phyloP scores from a whole-genome alignment of 2,329 filamentous ascomycete genomes.

The Alternaria viburni region DNA sequence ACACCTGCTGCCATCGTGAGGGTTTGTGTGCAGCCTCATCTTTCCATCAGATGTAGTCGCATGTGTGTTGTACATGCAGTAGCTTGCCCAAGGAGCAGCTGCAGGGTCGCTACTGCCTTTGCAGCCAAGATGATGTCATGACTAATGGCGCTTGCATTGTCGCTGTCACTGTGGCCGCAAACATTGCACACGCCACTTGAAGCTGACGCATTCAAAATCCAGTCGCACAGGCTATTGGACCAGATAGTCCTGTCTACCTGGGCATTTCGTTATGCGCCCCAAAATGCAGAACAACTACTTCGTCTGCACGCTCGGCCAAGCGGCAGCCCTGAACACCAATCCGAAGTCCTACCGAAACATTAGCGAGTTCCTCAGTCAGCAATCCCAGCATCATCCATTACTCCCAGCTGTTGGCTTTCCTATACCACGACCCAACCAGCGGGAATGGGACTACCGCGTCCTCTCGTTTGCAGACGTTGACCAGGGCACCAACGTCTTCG shows the following conservation, averaged over 20 bases:
- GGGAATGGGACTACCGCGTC: constrained; percentile 36
- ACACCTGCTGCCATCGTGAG: neutral
- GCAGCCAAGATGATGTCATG: constrained; percentile 36
- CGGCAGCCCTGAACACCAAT: constrained; percentile 47
- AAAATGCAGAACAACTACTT: constrained; percentile 60
- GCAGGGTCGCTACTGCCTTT: constrained; percentile 10
- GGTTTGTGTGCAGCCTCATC: neutral
- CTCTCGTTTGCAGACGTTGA: constrained; percentile 48
- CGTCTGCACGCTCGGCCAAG: constrained; percentile 66
- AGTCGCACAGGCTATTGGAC: neutral
- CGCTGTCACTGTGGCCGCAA: neutral
- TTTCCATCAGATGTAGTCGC: neutral
- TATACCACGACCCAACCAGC: constrained; percentile 24
- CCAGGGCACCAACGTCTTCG: constrained; percentile 45
- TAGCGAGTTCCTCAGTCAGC: constrained; percentile 58
- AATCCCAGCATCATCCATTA: constrained; percentile 50
- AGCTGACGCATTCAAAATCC: neutral
- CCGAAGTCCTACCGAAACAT: constrained; percentile 54
- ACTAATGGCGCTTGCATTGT: constrained; percentile 17
- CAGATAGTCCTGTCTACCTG: neutral
- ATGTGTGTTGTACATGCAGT: neutral
- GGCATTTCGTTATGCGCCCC: neutral
- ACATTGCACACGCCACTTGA: neutral
- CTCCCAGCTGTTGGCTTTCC: constrained; percentile 61
- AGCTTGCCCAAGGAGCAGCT: neutral